A percentile compares a stretch with the other conserved stretches of the same genome.
phyloP scores from a whole-genome alignment of 2,329 filamentous ascomycete genomes.

The Penicillium olsonii region DNA sequence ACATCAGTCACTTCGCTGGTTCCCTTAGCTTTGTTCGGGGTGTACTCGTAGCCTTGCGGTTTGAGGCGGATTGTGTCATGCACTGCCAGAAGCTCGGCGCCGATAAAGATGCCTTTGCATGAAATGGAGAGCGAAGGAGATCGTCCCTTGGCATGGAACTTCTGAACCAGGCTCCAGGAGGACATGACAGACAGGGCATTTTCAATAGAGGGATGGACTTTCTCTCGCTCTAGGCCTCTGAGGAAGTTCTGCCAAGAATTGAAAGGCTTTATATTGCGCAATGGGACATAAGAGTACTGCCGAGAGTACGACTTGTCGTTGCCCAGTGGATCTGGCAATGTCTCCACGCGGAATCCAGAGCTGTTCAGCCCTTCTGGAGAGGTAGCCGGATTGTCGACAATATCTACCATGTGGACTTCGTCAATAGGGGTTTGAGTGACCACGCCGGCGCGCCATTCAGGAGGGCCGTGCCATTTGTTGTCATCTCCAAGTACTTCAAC shows the following conservation, averaged over 20 bases:
- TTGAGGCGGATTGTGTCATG: slow-evolving; percentile 58
- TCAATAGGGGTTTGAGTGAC: slow-evolving; percentile 55
- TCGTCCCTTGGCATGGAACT: slow-evolving; percentile 53
- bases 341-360: slow-evolving; percentile 60
- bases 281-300: slow-evolving; percentile 57
- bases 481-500: slow-evolving; percentile 39
- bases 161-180: slow-evolving; percentile 55
- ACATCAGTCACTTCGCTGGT: slow-evolving; percentile 50
- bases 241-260: slow-evolving; percentile 55
- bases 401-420: slow-evolving; percentile 46
- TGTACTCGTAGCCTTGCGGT: slow-evolving; percentile 27
- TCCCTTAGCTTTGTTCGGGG: slow-evolving; percentile 14
- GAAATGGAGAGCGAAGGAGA: slow-evolving; percentile 59
- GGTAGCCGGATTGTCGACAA: slow-evolving; percentile 33
- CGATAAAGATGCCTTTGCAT: slow-evolving; percentile 57
- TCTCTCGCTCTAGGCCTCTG: slow-evolving; percentile 37
- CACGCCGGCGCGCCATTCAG: slow-evolving; percentile 60
- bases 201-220: slow-evolving; percentile 56
- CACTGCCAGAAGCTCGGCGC: slow-evolving; percentile 55
- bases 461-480: slow-evolving; percentile 38
- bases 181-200: slow-evolving; percentile 57
- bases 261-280: slow-evolving; percentile 59
- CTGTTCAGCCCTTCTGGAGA: slow-evolving; percentile 51
- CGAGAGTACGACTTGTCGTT: slow-evolving; percentile 54
- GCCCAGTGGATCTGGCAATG: slow-evolving; percentile 54